phyloP scores from a whole-genome alignment of 2,329 filamentous ascomycete genomes.

The Hypoxylon sp. region DNA sequence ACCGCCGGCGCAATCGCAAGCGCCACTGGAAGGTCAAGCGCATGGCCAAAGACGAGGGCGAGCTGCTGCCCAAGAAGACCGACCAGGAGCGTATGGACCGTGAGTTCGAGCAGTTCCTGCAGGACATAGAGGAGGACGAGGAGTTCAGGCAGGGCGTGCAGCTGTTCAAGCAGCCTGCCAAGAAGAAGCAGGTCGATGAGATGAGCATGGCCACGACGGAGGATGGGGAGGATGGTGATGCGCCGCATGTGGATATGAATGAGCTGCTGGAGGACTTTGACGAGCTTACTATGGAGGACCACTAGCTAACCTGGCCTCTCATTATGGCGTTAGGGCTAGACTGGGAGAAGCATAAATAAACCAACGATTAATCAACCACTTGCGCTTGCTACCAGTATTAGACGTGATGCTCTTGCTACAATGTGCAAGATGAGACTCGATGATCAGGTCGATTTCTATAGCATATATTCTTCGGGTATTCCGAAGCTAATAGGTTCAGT shows the following conservation, averaged over 20 bases:
- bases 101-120: conserved; percentile 97
- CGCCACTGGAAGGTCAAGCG: conserved; percentile 96
- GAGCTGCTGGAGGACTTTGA: conserved; percentile 93
- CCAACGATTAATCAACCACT: neutral
- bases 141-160: conserved; percentile 87
- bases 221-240: conserved; percentile 72
- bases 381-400: neutral
- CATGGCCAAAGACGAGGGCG: conserved; percentile 89
- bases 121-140: conserved; percentile 94
- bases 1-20: conserved; percentile 81
- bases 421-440: neutral
- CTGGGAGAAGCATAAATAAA: conserved; percentile 21
- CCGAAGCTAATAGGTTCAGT: neutral
- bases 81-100: conserved; percentile 90
- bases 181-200: conserved; percentile 67
- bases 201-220: conserved; percentile 76
- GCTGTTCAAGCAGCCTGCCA: conserved; percentile 79
- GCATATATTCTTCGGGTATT: neutral
- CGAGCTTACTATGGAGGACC: conserved; percentile 80
- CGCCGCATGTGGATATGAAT: conserved; percentile 80
- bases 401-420: neutral
- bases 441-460: neutral
- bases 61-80: conserved; percentile 85
- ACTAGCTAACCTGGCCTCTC: no score
- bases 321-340: neutral